Evolutionary conservation across 805 yeast species (phyloP).

Genomic region (Hyphopichia homilentoma): DNA sequence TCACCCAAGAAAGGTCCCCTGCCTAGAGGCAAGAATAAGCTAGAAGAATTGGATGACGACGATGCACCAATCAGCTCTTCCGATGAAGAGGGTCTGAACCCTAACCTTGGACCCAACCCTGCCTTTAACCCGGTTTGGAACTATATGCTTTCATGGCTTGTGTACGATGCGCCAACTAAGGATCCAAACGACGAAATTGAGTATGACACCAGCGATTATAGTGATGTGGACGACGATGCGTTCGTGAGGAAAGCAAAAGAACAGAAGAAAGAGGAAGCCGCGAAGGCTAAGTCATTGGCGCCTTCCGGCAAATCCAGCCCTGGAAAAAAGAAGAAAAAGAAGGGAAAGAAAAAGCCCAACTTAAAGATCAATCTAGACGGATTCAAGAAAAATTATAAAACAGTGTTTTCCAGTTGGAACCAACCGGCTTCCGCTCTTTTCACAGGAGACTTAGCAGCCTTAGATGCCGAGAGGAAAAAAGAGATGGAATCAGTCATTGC

Average conservation of each 20-base stretch:
- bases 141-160: conserved; percentile 34
- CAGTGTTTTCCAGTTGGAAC: conserved; percentile 29
- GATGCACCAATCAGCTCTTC: neutral
- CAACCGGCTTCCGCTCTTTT: conserved; percentile 21
- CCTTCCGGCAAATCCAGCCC: neutral
- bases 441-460: conserved; percentile 1
- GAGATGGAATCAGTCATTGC: conserved; percentile 1
- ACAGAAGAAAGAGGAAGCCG: neutral
- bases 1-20: conserved; percentile 1
- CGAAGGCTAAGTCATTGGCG: neutral
- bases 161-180: conserved; percentile 15
- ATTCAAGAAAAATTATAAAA: conserved; percentile 18
- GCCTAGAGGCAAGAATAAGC: neutral
- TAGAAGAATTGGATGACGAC: conserved; percentile 2
- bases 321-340: conserved; percentile 3
- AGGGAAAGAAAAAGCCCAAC: conserved; percentile 4
- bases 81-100: neutral
- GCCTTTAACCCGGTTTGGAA: conserved; percentile 37
- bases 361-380: conserved; percentile 9
- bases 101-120: conserved; percentile 10
- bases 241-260: neutral
- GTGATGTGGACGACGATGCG: conserved; percentile 3
- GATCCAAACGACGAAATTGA: conserved; percentile 1
- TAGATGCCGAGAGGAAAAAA: neutral
- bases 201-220: conserved; percentile 3